Conservation (phyloP, 2,329 filamentous ascomycete genomes). For the Neocucurbitaria cava region DNA sequence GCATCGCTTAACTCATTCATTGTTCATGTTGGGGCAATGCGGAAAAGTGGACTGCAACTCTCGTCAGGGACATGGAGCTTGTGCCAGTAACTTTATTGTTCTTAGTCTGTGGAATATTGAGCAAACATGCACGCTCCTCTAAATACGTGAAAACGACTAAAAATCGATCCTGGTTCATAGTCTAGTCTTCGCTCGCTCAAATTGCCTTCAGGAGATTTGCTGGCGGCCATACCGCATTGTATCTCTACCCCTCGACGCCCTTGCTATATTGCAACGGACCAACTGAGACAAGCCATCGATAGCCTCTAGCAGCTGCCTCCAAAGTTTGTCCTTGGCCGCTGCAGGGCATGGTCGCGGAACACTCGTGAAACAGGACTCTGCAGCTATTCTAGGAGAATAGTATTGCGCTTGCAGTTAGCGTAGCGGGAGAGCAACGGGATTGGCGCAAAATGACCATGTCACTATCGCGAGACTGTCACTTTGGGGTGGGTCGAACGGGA, state of each 20-base stretch:
- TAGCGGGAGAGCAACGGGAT: conserved; percentile 9
- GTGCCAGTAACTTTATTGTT: not conserved
- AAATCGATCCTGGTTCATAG: not conserved
- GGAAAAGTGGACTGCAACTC: not conserved
- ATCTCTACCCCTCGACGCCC: conserved; percentile 3
- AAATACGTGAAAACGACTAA: not conserved
- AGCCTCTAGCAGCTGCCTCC: conserved; percentile 4
- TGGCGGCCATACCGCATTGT: not conserved
- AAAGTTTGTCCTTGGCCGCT: conserved; percentile 24
- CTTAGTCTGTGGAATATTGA: not conserved
- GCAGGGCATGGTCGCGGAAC: conserved; percentile 18
- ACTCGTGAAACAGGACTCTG: conserved; percentile 26
- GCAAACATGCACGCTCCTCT: not conserved
- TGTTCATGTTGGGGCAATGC: too few relatives aligned
- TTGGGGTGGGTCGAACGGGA: conserved; percentile 11
- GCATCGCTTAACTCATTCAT: too few relatives aligned
- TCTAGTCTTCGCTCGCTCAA: not conserved
- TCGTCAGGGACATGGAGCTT: not conserved
- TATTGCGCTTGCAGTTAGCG: conserved; percentile 16
- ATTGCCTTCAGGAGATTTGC: not conserved
- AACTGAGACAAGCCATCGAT: conserved; percentile 13
- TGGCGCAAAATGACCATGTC: conserved; percentile 10
- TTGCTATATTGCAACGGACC: conserved; percentile 13
- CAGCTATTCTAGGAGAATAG: conserved; percentile 19
- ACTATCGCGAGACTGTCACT: conserved; percentile 4